Base-by-base conservation (phyloP, 2,329 filamentous ascomycete genomes). In the Basipetospora chlamydospora region DNA sequence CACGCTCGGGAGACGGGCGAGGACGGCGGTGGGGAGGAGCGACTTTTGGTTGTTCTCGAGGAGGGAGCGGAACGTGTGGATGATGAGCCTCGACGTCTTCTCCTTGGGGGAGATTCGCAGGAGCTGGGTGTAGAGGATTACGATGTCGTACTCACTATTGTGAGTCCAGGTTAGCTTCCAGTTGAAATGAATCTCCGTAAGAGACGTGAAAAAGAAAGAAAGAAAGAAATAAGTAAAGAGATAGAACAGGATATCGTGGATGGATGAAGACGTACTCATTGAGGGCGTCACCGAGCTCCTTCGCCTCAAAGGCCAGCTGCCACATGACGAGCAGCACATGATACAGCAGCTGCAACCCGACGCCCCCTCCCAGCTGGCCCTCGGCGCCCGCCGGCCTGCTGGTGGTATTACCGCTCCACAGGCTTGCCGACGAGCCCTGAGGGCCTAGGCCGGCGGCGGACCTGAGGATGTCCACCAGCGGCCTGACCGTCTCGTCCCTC, bases 301-400 rank as follows among this genome's bases (percentile, higher is more conserved):
- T 77, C 10, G 85, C 84, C 54, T 96, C 90, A 46, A 98, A 98
- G 52, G 86, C 94, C 46, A 98, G 67, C 63, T 96, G 87, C 90
- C 90, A 98, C 40, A 98, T 64, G 10, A 93, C 87, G 35, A 98
- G 68, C 16, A 98, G 70, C 12, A 95, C 82, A 50, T 95, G 85
- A 55, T 98, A 98, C 28, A 98, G 70, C 28, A 96, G 70, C 56
- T 98, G 90, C 28, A 98, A 64, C 2, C 86, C 85, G 41, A 98
- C 84, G 7, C 86, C 86, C 33, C 86, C 85, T 40, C 86, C 79
- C 21, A 80, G 52, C 4, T 64, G 62, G 4, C 69, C 69, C 44
- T 77, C 76, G 39, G 73, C 70, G 36, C 76, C 78, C 43, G 70
- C 67, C 46, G 69, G 70, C 49, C 77, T 73, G 33, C 54, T 49